phyloP scores from a whole-genome alignment of 177 flowering plant genomes.

The Vitis hybrid region DNA sequence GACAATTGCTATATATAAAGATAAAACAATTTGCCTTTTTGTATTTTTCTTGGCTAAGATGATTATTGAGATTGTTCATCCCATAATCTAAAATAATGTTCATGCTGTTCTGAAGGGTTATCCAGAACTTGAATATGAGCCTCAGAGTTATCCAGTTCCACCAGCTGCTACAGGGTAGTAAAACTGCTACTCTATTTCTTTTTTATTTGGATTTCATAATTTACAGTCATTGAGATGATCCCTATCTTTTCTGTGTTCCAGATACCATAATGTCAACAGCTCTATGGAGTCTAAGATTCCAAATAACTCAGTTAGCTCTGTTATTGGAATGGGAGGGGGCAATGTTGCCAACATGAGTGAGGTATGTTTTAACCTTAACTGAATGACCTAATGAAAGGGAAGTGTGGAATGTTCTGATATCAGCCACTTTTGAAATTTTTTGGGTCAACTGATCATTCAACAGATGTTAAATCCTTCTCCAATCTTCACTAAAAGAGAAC shows the following conservation, averaged over 20 bases:
- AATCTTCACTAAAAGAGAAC: too few species aligned
- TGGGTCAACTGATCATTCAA: too few species aligned
- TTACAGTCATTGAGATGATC: background rate
- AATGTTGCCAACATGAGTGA: conserved; percentile 35
- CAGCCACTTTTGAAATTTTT: too few species aligned
- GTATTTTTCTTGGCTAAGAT: background rate
- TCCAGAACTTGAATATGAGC: conserved; percentile 36
- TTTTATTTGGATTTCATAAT: conserved; percentile 2
- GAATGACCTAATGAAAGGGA: background rate
- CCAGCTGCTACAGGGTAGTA: conserved; percentile 45
- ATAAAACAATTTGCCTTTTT: background rate
- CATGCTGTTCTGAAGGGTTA: conserved; percentile 44
- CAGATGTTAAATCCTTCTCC: too few species aligned
- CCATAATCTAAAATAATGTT: background rate
- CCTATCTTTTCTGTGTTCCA: conserved; percentile 15
- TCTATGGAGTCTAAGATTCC: conserved; percentile 39
- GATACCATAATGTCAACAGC: conserved; percentile 36
- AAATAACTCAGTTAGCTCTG: conserved; percentile 28
- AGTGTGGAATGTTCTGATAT: background rate
- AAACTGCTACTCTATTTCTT: background rate
- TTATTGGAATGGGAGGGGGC: conserved; percentile 42
- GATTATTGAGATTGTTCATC: background rate
- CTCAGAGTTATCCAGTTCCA: conserved; percentile 43
- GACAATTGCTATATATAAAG: too few species aligned
- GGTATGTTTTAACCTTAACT: conserved; percentile 25